Percentiles rank a stretch among this genome's conserved stretches.
Evolutionary conservation across 345 rosid genomes (phyloP).

Genomic region (Pugionium dolabratum): DNA sequence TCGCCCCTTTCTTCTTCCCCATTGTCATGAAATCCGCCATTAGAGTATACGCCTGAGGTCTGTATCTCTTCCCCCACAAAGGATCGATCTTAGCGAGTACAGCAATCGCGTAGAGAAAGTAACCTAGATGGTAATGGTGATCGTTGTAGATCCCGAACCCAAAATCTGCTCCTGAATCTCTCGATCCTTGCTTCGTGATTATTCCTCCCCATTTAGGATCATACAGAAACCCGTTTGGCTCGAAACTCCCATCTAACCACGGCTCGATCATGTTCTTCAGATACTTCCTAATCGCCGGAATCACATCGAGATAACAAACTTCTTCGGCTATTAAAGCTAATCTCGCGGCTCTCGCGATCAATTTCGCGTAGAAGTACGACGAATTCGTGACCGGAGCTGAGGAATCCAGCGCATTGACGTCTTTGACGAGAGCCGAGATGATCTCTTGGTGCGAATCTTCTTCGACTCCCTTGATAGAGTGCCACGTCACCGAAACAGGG

Average conservation of each 20-base stretch:
- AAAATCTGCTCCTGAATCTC: constrained; percentile 66
- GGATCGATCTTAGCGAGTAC: constrained; percentile 81
- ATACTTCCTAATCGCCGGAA: constrained; percentile 60
- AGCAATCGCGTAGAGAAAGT: constrained; percentile 81
- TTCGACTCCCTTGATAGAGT: constrained; percentile 62
- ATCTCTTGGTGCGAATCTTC: constrained; percentile 57
- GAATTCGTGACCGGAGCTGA: constrained; percentile 50
- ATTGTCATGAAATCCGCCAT: constrained; percentile 85
- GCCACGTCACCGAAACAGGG: constrained; percentile 78
- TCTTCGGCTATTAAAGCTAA: constrained; percentile 90
- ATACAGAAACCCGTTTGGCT: constrained; percentile 70
- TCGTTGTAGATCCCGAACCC: constrained; percentile 78
- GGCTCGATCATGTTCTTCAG: constrained; percentile 77
- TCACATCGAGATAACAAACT: constrained; percentile 59
- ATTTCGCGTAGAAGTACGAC: constrained; percentile 76
- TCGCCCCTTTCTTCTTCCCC: constrained; percentile 29
- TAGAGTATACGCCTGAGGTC: constrained; percentile 74
- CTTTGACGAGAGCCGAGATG: constrained; percentile 58
- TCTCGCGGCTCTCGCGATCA: constrained; percentile 85
- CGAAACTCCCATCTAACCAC: constrained; percentile 81
- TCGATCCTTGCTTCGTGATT: constrained; percentile 64
- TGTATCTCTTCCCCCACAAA: constrained; percentile 76
- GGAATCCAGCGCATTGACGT: constrained; percentile 59
- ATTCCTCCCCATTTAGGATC: constrained; percentile 91
- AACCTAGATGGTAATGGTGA: constrained; percentile 83